phyloP scores from a whole-genome alignment of 2,329 filamentous ascomycete species.

The Penicillium expansum region DNA sequence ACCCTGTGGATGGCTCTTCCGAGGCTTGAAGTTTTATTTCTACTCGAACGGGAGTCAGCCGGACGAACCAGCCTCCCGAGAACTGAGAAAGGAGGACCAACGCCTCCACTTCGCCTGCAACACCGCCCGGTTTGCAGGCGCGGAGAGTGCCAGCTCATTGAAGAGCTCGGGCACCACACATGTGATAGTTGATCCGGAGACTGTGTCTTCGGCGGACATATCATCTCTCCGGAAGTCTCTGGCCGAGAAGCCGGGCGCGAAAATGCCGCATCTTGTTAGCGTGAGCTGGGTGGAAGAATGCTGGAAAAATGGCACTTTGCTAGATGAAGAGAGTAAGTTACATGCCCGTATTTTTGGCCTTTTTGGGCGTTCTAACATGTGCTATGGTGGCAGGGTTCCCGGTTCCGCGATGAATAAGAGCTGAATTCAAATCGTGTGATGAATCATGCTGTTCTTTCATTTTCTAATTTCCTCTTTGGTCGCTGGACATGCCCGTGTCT shows the following conservation, averaged over 20 bases:
- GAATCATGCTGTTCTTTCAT: not conserved
- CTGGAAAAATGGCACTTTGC: slow-evolving; percentile 72
- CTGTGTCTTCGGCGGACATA: slow-evolving; percentile 44
- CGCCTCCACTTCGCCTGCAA: slow-evolving; percentile 52
- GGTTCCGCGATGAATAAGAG: not conserved
- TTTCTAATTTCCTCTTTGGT: not conserved
- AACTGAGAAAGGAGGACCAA: slow-evolving; percentile 1
- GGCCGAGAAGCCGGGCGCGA: slow-evolving; percentile 34
- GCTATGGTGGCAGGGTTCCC: slow-evolving; percentile 5
- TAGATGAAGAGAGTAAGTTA: slow-evolving; percentile 69
- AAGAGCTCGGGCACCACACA: slow-evolving; percentile 65
- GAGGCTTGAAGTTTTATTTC: slow-evolving; percentile 47
- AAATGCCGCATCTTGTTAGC: slow-evolving; percentile 67
- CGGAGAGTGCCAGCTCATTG: slow-evolving; percentile 53
- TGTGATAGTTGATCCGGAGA: slow-evolving; percentile 59
- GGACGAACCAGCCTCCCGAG: not conserved
- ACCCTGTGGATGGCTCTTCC: slow-evolving; percentile 50
- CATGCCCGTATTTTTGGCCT: not conserved
- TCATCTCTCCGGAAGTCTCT: slow-evolving; percentile 32
- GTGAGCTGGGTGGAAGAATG: slow-evolving; percentile 73
- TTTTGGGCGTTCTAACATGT: not conserved
- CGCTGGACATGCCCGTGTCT: too few species aligned
- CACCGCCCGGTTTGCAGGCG: slow-evolving; percentile 68
- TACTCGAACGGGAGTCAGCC: slow-evolving; percentile 17
- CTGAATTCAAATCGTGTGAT: not conserved